These are phyloP conservation scores for Coniochaeta pulveracea DNA, from an alignment of 2,329 filamentous ascomycete species.

Conservation along the genomic window DNA sequence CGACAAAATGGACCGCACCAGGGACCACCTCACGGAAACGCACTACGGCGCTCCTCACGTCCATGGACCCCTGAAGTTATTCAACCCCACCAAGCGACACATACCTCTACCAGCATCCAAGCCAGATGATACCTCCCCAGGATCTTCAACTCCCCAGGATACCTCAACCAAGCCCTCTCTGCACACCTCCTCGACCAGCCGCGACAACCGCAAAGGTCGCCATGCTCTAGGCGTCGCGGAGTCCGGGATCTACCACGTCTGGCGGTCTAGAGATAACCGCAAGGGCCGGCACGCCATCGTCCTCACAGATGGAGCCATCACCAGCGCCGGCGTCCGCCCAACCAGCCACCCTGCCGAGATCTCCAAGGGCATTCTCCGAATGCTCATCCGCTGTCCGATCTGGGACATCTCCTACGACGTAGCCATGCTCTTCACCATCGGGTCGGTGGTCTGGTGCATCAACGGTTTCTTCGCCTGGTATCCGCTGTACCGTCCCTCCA, in stretches of 20 bases:
- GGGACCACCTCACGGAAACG: conserved; percentile 3
- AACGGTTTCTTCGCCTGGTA: conserved; percentile 56
- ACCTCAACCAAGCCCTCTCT: neutral
- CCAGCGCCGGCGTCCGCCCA: conserved; percentile 6
- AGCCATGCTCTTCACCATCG: conserved; percentile 25
- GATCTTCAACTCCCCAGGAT: no score
- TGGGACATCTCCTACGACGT: conserved; percentile 32
- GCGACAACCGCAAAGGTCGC: neutral
- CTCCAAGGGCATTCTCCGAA: conserved; percentile 19
- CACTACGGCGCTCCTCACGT: conserved; percentile 1
- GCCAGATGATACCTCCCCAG: neutral
- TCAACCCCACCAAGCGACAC: conserved; percentile 12
- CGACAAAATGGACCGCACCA: no score
- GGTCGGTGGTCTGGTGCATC: conserved; percentile 40
- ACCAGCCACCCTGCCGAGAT: conserved; percentile 16
- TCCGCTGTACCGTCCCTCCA: conserved; percentile 39
- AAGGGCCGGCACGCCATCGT: conserved; percentile 27
- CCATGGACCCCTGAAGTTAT: conserved; percentile 6
- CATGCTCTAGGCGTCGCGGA: neutral
- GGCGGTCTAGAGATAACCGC: conserved; percentile 30
- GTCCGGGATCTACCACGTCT: conserved; percentile 19
- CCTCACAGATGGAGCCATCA: conserved; percentile 8
- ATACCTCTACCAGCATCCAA: conserved; percentile 6
- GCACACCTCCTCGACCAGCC: neutral
- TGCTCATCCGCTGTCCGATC: conserved; percentile 23